Conservation (phyloP, 75 land plant species). For the Cupressus sempervirens region DNA sequence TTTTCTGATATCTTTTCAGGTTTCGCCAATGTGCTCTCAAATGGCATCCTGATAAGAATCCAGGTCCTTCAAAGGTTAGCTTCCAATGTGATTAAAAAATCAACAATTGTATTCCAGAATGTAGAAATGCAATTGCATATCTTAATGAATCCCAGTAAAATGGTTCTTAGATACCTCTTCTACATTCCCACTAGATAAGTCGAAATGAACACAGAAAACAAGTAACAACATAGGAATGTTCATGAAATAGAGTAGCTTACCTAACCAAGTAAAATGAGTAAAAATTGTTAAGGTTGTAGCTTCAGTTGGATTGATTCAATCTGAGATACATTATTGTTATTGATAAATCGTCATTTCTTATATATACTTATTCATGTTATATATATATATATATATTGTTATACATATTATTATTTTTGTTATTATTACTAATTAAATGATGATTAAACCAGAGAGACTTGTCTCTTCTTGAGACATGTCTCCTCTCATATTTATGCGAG, state of each 20-base stretch:
- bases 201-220: background rate
- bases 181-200: background rate
- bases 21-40: conserved; percentile 79
- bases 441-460: too few species aligned
- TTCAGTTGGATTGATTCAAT: too few species aligned
- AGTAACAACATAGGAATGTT: background rate
- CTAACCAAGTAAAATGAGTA: background rate
- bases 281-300: too few species aligned
- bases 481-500: too few species aligned
- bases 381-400: too few species aligned
- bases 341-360: too few species aligned
- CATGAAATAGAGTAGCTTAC: background rate
- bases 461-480: too few species aligned
- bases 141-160: background rate
- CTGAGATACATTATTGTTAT: too few species aligned
- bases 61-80: conserved; percentile 73
- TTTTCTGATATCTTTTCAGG: conserved; percentile 27
- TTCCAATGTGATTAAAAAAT: background rate
- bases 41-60: conserved; percentile 94
- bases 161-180: background rate
- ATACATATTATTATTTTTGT: too few species aligned
- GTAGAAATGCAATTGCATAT: background rate
- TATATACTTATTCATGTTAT: too few species aligned
- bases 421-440: too few species aligned
- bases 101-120: background rate